Conservation (phyloP, 345 rosid species). For the Rhodomyrtus tomentosa region DNA sequence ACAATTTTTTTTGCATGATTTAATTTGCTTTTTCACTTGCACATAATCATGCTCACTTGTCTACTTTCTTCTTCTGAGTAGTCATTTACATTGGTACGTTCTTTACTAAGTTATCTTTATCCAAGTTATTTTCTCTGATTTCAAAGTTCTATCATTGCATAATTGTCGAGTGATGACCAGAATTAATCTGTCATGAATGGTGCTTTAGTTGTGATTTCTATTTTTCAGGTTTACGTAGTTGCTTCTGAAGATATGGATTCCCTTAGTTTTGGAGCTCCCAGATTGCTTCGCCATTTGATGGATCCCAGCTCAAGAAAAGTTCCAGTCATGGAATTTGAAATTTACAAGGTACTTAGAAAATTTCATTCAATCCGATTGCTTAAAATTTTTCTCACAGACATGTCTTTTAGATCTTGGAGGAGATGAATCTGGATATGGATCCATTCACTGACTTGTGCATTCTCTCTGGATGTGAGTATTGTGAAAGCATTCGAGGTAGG, state of each 20-base stretch:
- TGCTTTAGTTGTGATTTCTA: neutral
- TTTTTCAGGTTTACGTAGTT: constrained; percentile 74
- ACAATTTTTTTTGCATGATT: too few species aligned
- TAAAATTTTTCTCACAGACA: neutral
- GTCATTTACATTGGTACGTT: too few species aligned
- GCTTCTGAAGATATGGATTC: constrained; percentile 99
- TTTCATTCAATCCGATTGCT: constrained; percentile 3
- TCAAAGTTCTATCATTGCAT: too few species aligned
- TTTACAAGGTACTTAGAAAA: constrained; percentile 44
- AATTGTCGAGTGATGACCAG: too few species aligned
- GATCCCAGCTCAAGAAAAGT: constrained; percentile 84
- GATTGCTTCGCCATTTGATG: constrained; percentile 92
- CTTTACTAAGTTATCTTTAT: too few species aligned
- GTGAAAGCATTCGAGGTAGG: constrained; percentile 84
- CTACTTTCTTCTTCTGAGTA: too few species aligned
- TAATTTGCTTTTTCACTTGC: too few species aligned
- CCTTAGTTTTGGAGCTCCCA: constrained; percentile 85
- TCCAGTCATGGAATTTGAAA: constrained; percentile 85
- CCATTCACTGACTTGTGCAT: constrained; percentile 90
- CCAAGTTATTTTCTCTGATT: too few species aligned
- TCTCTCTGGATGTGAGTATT: constrained; percentile 93
- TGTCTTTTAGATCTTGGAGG: constrained; percentile 81
- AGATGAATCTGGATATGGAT: constrained; percentile 85
- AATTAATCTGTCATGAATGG: constrained; percentile 58
- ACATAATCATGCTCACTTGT: too few species aligned